phyloP scores from a whole-genome alignment of 495 filamentous ascomycete genomes.

The Neurospora tetrasperma region DNA sequence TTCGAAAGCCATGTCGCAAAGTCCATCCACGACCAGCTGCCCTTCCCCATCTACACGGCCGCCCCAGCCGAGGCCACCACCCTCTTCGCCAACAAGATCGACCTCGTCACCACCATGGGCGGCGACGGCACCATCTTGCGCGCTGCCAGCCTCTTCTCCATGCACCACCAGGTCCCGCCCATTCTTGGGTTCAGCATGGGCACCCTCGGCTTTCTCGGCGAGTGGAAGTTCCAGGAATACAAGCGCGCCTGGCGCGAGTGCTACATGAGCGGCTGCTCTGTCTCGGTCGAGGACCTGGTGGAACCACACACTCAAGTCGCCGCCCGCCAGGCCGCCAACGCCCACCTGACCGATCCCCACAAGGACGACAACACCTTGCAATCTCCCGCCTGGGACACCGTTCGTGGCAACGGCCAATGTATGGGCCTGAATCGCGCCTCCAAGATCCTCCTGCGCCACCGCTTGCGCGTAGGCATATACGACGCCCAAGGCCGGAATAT shows the following conservation, averaged over 20 bases:
- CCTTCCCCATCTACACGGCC: slow-evolving; percentile 68
- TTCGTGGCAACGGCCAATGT: slow-evolving; percentile 72
- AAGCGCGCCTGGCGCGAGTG: slow-evolving; percentile 85
- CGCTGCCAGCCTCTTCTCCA: slow-evolving; percentile 82
- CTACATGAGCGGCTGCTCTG: slow-evolving; percentile 78
- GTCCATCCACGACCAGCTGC: slow-evolving; percentile 59
- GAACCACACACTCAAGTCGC: slow-evolving; percentile 35
- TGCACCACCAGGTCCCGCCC: slow-evolving; percentile 71
- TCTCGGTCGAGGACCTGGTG: slow-evolving; percentile 32
- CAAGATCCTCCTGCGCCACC: slow-evolving; percentile 74
- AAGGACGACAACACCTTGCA: slow-evolving; percentile 6
- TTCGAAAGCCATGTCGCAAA: slow-evolving; percentile 69
- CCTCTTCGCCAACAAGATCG: slow-evolving; percentile 55
- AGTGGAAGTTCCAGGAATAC: slow-evolving; percentile 90
- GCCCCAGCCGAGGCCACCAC: slow-evolving; percentile 21
- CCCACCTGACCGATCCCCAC: not conserved
- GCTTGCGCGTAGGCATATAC: slow-evolving; percentile 74
- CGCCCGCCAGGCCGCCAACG: slow-evolving; percentile 13
- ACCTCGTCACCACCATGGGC: slow-evolving; percentile 79
- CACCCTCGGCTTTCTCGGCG: slow-evolving; percentile 85
- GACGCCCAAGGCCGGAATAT: slow-evolving; percentile 47
- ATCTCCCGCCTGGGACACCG: slow-evolving; percentile 48
- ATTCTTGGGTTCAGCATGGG: slow-evolving; percentile 97
- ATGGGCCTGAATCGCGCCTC: slow-evolving; percentile 66
- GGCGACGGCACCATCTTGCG: slow-evolving; percentile 94